These are phyloP conservation scores for Discostella stelligeroides DNA, from an alignment of 108 stramenopile species.

Conservation along the genomic window DNA sequence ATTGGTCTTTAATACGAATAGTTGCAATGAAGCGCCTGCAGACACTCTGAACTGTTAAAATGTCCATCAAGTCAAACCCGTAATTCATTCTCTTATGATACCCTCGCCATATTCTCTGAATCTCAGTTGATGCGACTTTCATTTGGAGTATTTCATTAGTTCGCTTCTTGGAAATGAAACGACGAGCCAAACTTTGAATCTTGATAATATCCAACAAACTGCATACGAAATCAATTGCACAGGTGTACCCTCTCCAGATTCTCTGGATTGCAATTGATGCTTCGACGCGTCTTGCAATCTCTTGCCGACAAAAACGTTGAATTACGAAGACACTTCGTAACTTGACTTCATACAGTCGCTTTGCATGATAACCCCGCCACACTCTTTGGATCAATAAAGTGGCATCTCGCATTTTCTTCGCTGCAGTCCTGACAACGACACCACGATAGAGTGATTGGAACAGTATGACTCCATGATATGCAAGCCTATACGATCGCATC, in stretches of 20 bases:
- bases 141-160: not conserved
- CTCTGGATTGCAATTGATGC: constrained; percentile 40
- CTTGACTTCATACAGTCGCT: constrained; percentile 48
- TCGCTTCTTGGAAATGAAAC: constrained; percentile 30
- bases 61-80: constrained; percentile 44
- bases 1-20: not conserved
- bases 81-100: constrained; percentile 22
- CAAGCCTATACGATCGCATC: constrained; percentile 28
- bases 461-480: constrained; percentile 13
- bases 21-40: constrained; percentile 2
- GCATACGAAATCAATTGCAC: constrained; percentile 27
- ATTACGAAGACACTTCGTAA: constrained; percentile 50
- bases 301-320: constrained; percentile 51
- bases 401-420: constrained; percentile 27
- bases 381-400: constrained; percentile 52
- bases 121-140: constrained; percentile 14
- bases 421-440: constrained; percentile 19
- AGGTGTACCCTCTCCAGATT: constrained; percentile 31
- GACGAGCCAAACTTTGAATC: constrained; percentile 43
- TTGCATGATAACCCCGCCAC: constrained; percentile 54
- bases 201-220: constrained; percentile 48
- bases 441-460: constrained; percentile 45
- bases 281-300: not conserved
- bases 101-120: constrained; percentile 47
- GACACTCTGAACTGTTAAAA: constrained; percentile 19